phyloP scores from a whole-genome alignment of 2,329 filamentous ascomycete genomes.

The Beauveria bassiana region DNA sequence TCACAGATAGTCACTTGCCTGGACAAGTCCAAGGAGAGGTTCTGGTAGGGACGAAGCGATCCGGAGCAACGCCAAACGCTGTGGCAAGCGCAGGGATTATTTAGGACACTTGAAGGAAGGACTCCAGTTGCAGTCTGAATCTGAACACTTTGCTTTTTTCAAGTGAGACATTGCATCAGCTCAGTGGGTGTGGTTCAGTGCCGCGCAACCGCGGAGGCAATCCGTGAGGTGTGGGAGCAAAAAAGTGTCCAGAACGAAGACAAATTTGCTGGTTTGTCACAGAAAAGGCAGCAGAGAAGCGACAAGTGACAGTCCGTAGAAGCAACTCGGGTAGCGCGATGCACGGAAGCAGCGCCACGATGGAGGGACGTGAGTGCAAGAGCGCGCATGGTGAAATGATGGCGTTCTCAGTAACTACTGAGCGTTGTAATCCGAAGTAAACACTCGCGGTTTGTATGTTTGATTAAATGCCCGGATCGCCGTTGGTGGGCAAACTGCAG shows the following conservation, averaged over 20 bases:
- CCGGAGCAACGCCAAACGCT: too few relatives aligned
- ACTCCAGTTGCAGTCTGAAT: not conserved
- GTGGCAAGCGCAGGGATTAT: too few relatives aligned
- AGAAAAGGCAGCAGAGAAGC: not conserved
- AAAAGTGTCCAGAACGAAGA: not conserved
- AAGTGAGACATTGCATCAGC: constrained; percentile 6
- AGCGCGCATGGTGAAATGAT: not conserved
- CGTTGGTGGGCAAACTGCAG: not conserved
- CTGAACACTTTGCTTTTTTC: not conserved
- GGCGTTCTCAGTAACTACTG: too few relatives aligned
- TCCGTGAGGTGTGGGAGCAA: not conserved
- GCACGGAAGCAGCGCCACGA: not conserved
- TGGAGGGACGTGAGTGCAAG: not conserved
- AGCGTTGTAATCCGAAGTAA: too few relatives aligned
- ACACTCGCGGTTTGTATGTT: not conserved
- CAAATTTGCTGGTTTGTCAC: not conserved
- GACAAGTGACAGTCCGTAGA: not conserved
- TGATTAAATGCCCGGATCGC: not conserved
- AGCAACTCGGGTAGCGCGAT: not conserved
- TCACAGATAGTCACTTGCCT: too few relatives aligned
- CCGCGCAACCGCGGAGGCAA: not conserved
- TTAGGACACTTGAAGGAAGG: not conserved
- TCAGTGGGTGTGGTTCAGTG: not conserved
- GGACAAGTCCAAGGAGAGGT: too few relatives aligned
- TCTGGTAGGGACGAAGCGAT: too few relatives aligned